Conservation (phyloP, 2,329 filamentous ascomycete genomes). For the Tolypocladium ovalisporum region DNA sequence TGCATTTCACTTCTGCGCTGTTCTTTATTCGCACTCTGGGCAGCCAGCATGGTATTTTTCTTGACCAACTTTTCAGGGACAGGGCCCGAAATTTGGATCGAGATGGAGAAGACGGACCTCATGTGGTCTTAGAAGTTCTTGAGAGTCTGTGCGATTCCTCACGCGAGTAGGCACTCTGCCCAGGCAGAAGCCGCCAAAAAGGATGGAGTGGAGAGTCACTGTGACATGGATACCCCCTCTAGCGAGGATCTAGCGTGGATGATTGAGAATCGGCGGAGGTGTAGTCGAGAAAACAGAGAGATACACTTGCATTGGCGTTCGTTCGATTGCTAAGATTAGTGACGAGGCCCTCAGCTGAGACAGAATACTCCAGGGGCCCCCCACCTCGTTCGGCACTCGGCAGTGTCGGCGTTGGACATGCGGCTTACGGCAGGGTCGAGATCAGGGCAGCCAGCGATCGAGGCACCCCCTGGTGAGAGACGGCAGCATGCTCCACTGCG, state of each 20-base stretch:
- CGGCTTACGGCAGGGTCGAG: background rate
- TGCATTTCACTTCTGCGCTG: background rate
- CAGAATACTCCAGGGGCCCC: background rate
- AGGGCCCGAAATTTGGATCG: background rate
- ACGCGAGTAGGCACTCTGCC: background rate
- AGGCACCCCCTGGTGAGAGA: background rate
- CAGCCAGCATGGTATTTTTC: constrained; percentile 9
- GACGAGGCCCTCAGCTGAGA: background rate
- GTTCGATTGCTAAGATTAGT: background rate
- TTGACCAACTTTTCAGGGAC: background rate
- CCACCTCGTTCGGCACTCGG: background rate
- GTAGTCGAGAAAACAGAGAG: background rate
- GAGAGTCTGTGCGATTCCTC: background rate
- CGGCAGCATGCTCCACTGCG: background rate
- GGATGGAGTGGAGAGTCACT: background rate
- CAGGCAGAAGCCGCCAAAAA: background rate
- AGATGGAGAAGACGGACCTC: background rate
- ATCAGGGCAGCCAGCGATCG: background rate
- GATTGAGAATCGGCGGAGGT: background rate
- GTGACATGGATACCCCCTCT: constrained; percentile 1
- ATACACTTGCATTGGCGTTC: background rate
- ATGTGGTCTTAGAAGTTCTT: background rate
- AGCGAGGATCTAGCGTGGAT: too few relatives aligned
- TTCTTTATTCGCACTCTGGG: constrained; percentile 1
- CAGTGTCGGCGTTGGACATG: background rate